These are phyloP conservation scores for Phytopythium sindhum DNA, from an alignment of 352 stramenopile species.

Conservation along the genomic window DNA sequence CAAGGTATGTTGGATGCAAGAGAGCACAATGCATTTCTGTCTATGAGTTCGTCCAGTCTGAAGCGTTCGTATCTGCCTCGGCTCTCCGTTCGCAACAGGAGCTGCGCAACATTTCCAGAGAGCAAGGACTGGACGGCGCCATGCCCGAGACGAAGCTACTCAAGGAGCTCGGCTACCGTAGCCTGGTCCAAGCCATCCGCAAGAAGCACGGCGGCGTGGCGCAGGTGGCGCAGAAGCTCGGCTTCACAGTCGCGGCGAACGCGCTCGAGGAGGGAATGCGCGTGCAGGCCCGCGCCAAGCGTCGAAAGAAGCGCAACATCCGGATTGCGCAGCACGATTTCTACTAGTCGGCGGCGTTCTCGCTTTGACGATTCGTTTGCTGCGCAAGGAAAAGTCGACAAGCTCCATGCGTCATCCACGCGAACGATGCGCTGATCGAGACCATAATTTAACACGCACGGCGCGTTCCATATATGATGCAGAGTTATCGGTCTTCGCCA, in stretches of 20 bases:
- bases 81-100: slow-evolving; percentile 23
- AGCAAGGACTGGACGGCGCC: slow-evolving; percentile 33
- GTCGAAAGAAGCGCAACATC: slow-evolving; percentile 50
- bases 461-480: too few relatives aligned
- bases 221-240: slow-evolving; percentile 53
- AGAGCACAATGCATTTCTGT: neutral
- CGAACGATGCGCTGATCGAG: too few relatives aligned
- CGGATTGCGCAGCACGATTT: slow-evolving; percentile 66
- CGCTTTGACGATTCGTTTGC: neutral
- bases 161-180: slow-evolving; percentile 58
- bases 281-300: slow-evolving; percentile 55
- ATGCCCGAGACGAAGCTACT: slow-evolving; percentile 72
- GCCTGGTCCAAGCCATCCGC: slow-evolving; percentile 67
- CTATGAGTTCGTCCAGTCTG: neutral
- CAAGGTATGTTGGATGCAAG: slow-evolving; percentile 32
- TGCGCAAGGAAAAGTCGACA: too few relatives aligned
- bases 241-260: slow-evolving; percentile 27
- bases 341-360: slow-evolving; percentile 22
- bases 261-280: slow-evolving; percentile 69
- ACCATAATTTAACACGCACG: too few relatives aligned
- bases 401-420: too few relatives aligned
- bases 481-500: too few relatives aligned
- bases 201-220: slow-evolving; percentile 83
- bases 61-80: neutral
- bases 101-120: slow-evolving; percentile 51